Evolutionary conservation across 345 rosid species (phyloP), one percentile per base, ranked within the genome.

Genomic region (Camelina neglecta): DNA sequence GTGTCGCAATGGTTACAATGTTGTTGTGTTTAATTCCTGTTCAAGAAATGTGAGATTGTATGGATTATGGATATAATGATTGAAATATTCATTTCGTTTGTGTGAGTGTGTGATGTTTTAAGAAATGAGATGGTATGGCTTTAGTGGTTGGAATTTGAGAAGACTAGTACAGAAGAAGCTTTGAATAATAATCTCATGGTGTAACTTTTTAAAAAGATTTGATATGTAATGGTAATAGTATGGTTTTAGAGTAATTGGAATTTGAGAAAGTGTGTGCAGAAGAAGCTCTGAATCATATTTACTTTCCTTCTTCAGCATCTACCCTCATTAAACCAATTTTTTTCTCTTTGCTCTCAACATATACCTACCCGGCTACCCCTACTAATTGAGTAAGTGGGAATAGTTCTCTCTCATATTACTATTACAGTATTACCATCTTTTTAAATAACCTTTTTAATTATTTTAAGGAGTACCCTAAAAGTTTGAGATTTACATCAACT

Each of bases 321-420:
- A 60, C 29, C 67, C 70, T 38, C 67, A 29, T 35, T 50, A 26
- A 60, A 33, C 35, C 56, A 5, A 7, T 15, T 9, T 8, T n/a
- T 57, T 16, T 29, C 23, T 54, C 47, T 63, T 53, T 63, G 44
- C 69, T 54, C 7, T 8, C 54, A 36, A 58, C 64, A 57, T 35
- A 49, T 35, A 49, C 18, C 18, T 13, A 67, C 67, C 73, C 18
- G 18, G 18, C 18, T 59, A 75, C 33, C 54, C 69, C 64, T 67
- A 66, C 44, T 10, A 67, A 67, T 11, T 66, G 67, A 67, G 47
- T 18, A n/a, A 45, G 47, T 61, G 42, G 45, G 65, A 42, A 62
- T 54, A 61, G 69, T 69, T 69, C 31, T 61, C 68, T 66, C 18
- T 21, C 62, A n/a, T 7, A 49, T 9, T 67, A 59, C 44, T 67